These are phyloP conservation scores for Claviceps sp. DNA, from an alignment of 2,329 filamentous ascomycete genomes.

Conservation along the genomic window DNA sequence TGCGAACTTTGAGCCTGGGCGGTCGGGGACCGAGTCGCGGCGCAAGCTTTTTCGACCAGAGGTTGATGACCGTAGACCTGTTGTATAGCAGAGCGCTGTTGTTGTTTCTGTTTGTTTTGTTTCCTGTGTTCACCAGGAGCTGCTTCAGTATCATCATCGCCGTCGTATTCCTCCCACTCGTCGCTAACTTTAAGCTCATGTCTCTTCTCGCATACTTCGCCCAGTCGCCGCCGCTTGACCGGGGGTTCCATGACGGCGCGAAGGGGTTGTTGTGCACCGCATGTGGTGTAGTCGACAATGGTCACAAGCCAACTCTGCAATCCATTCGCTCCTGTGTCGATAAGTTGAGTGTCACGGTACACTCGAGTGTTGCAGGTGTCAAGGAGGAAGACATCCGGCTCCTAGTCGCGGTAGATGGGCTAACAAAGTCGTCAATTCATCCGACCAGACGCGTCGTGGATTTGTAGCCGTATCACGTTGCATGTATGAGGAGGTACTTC, in stretches of 20 bases:
- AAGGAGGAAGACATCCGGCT: not conserved
- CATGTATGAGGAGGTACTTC: too few relatives aligned
- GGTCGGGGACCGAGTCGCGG: conserved; percentile 63
- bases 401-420: not conserved
- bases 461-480: too few relatives aligned
- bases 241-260: conserved; percentile 38
- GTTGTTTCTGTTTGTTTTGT: not conserved
- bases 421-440: not conserved
- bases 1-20: conserved; percentile 79
- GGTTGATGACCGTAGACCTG: conserved; percentile 44
- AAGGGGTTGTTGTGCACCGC: not conserved
- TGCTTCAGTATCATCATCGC: conserved; percentile 33
- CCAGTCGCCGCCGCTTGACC: conserved; percentile 47
- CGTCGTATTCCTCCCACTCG: conserved; percentile 8
- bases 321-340: not conserved
- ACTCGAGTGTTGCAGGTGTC: not conserved
- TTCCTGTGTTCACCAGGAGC: conserved; percentile 28
- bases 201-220: conserved; percentile 21
- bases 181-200: conserved; percentile 1
- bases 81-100: conserved; percentile 26
- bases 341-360: not conserved
- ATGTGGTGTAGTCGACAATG: conserved; percentile 2
- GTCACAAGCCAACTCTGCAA: not conserved
- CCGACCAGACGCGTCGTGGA: conserved; percentile 7
- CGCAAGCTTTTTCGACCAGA: conserved; percentile 47